Conservation (phyloP, 1,284 basidiomycete species). For the Bondarzewia mesenterica region DNA sequence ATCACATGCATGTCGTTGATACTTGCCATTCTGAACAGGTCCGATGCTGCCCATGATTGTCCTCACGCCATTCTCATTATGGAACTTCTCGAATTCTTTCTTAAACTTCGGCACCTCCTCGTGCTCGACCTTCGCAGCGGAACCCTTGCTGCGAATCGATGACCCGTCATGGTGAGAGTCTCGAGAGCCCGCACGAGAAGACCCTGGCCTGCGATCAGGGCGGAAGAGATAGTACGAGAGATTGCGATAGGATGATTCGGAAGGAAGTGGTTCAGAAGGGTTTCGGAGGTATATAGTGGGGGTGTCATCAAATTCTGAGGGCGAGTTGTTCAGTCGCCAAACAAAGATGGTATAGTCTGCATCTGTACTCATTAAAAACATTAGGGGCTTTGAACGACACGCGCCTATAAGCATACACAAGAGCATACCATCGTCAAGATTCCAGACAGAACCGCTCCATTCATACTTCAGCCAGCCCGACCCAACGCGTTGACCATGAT, state of each 20-base stretch:
- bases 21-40: slow-evolving; percentile 76
- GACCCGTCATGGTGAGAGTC: slow-evolving; percentile 15
- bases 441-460: slow-evolving; percentile 67
- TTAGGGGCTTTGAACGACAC: not conserved
- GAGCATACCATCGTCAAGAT: slow-evolving; percentile 65
- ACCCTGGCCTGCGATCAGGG: slow-evolving; percentile 19
- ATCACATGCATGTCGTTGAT: slow-evolving; percentile 5
- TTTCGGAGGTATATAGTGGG: slow-evolving; percentile 61
- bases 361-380: slow-evolving; percentile 31
- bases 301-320: slow-evolving; percentile 21
- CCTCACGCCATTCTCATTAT: slow-evolving; percentile 86
- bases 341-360: slow-evolving; percentile 74
- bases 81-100: slow-evolving; percentile 79
- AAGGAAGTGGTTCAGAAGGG: slow-evolving; percentile 51
- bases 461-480: slow-evolving; percentile 78
- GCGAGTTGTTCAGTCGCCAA: slow-evolving; percentile 53
- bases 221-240: slow-evolving; percentile 62
- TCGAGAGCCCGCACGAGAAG: slow-evolving; percentile 20
- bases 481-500: slow-evolving; percentile 49
- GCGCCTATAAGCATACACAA: not conserved
- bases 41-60: slow-evolving; percentile 91
- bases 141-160: slow-evolving; percentile 30
- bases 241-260: slow-evolving; percentile 55
- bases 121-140: slow-evolving; percentile 22
- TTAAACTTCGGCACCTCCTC: slow-evolving; percentile 53